Evolutionary conservation across 2,329 filamentous ascomycete genomes (phyloP), one percentile per base, ranked within the genome.

Genomic region (Ambrosiella cleistominuta): DNA sequence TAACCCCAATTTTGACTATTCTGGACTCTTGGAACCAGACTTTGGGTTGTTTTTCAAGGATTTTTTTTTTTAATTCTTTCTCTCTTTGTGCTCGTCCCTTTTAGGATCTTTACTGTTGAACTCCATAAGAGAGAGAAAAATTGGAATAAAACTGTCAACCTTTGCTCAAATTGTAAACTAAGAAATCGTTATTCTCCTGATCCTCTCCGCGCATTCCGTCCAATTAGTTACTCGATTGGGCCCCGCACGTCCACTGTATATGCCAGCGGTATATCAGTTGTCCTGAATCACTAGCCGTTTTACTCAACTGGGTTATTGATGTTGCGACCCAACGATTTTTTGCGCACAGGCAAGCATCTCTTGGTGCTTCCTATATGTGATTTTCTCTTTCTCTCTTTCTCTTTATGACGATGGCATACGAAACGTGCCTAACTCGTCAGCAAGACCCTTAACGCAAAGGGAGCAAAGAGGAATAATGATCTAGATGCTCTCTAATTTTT

Each of bases 401-500:
- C 27, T 27, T 27, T 13, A 11, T 51, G 47, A 17, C 8, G 8
- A 13, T 15, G 47, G 47, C 35, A 9, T 51, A 8, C 15, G 47
- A 51, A 51, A 51, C 47, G 47, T 27, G 47, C 47, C 47, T 51
- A 51, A 27, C 15, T 51, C 47, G 47, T 51, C 47, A 51, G 35
- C 7, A 17, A 9, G 47, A 15, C 17, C 47, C 27, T 51, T 51
- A 15, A 51, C 47, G 3, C 17, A 51, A 9, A 11, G 6, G 27
- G 13, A 51, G 6, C 12, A 36, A n/a, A 51, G 8, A 19, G 35
- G 2, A 51, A 51, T 11, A n/a, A 13, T 47, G 44, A 15, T 15
- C 44, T n/a, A 15, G 7, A 47, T 13, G 4, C 2, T 47, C n/a
- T 51, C 47, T n/a, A 8, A 11, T 3, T 1, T 51, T n/a, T n/a